phyloP scores from a whole-genome alignment of 495 filamentous ascomycete species.

The Penicillium robsamsonii region DNA sequence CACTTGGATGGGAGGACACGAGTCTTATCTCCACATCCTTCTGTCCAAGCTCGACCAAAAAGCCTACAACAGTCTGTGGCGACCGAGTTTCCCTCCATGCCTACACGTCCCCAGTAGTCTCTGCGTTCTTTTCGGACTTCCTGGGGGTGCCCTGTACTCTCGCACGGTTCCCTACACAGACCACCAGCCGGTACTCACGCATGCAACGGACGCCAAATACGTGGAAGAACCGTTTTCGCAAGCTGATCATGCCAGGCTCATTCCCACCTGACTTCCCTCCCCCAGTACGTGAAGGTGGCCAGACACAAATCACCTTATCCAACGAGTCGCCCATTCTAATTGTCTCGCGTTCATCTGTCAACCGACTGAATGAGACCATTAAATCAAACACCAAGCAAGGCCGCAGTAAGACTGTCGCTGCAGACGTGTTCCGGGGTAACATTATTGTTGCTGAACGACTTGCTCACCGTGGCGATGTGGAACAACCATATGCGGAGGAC shows the following conservation, averaged over 20 bases:
- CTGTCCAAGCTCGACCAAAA: constrained; percentile 31
- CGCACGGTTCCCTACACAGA: constrained; percentile 69
- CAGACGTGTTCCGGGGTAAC: constrained; percentile 81
- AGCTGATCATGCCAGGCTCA: constrained; percentile 51
- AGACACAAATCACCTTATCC: constrained; percentile 69
- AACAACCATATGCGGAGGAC: constrained; percentile 58
- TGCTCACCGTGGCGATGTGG: constrained; percentile 33
- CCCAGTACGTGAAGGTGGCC: constrained; percentile 33
- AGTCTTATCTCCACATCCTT: constrained; percentile 44
- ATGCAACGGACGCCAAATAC: constrained; percentile 21
- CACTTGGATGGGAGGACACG: constrained; percentile 60
- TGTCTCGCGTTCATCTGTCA: constrained; percentile 77
- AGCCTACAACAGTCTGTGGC: constrained; percentile 70
- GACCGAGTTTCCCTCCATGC: constrained; percentile 66
- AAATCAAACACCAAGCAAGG: constrained; percentile 42
- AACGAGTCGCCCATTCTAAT: constrained; percentile 92
- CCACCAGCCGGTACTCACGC: constrained; percentile 62
- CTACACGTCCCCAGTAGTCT: constrained; percentile 62
- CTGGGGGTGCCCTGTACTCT: constrained; percentile 76
- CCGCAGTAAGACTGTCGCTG: constrained; percentile 53
- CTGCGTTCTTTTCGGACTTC: constrained; percentile 68
- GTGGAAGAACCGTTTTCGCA: constrained; percentile 35
- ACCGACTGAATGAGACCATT: constrained; percentile 70
- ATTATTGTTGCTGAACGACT: constrained; percentile 65
- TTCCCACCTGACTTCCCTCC: constrained; percentile 53